Evolutionary conservation across 345 rosid species (phyloP), one percentile per base, ranked within the genome.

Genomic region (Pistacia integerrima): DNA sequence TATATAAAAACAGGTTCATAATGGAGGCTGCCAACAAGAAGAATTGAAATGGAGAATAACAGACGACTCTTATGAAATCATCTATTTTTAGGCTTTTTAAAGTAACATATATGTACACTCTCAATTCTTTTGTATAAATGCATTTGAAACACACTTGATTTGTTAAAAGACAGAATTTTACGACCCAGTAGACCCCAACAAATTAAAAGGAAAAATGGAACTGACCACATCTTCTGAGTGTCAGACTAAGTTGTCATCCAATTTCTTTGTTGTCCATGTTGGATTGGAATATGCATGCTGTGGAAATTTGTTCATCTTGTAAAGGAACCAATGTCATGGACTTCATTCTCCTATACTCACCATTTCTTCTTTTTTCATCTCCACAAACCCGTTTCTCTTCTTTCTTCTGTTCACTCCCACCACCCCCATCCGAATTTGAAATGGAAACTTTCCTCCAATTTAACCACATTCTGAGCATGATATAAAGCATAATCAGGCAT

Each of bases 381-480:
- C 76, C 84, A 46, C 63, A 72, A 0, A 16, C 81, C 90, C 88
- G 83, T 20, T 67, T 73, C 69, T 71, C 84, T 44, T 77, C 91
- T 49, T 87, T 84, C 78, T 71, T 84, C 11, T 74, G 84, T 35
- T 87, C 88, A 58, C 58, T 70, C 14, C 77, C 70, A 1, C 38
- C 81, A 46, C 28, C 63, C 5, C 84, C 82, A 8, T 81, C 86
- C 48, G 82, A 79, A 64, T 74, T 88, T 38, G 85, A 81, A 60
- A 87, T 73, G 14, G 79, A 70, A 28, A 86, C 88, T 76, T 75
- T 78, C 74, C 89, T 82, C 94, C 91, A 87, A 6, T 87, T 88
- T 59, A 82, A 80, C 92, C 97, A 90, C 51, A 92, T 88, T 81
- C 88, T 88, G 9, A 88, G 74, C 92, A 92, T 92, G 36, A 86